phyloP scores from a whole-genome alignment of 179 eudicot genomes.

The Monotropa hypopitys region DNA sequence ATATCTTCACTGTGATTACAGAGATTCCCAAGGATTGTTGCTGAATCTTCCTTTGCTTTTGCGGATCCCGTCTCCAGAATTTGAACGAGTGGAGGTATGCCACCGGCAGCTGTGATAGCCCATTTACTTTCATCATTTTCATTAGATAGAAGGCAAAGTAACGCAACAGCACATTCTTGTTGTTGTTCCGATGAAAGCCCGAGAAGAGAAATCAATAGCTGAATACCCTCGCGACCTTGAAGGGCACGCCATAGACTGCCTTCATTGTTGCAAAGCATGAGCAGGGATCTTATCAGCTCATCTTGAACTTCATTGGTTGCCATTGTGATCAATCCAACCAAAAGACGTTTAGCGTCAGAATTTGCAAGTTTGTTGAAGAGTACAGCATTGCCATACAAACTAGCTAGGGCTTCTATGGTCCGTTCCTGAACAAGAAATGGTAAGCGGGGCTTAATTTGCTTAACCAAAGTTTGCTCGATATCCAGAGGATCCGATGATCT shows the following conservation, averaged over 20 bases:
- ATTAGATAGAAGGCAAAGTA: slow-evolving; percentile 73
- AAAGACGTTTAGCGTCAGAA: slow-evolving; percentile 81
- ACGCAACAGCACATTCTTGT: slow-evolving; percentile 94
- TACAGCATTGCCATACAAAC: slow-evolving; percentile 72
- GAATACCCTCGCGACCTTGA: slow-evolving; percentile 96
- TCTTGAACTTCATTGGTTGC: slow-evolving; percentile 85
- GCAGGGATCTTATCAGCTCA: slow-evolving; percentile 72
- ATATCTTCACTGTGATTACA: slow-evolving; percentile 99
- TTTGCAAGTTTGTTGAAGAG: slow-evolving; percentile 66
- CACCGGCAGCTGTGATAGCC: slow-evolving; percentile 99
- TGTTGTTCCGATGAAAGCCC: slow-evolving; percentile 99
- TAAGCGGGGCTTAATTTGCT: slow-evolving; percentile 65
- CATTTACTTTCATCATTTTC: slow-evolving; percentile 98
- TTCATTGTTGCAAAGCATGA: slow-evolving; percentile 62
- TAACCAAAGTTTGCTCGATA: slow-evolving; percentile 70
- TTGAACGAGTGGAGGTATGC: slow-evolving; percentile 97
- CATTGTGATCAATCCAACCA: slow-evolving; percentile 98
- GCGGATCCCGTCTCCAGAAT: slow-evolving; percentile 93
- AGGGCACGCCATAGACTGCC: slow-evolving; percentile 87
- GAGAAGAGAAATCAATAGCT: slow-evolving; percentile 89
- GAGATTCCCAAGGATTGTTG: slow-evolving; percentile 83
- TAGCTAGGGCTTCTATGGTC: slow-evolving; percentile 90
- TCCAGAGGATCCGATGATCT: slow-evolving; percentile 63
- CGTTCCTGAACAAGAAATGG: slow-evolving; percentile 88
- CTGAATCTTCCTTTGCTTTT: slow-evolving; percentile 96